Evolutionary conservation across 768 basidiomycete species (phyloP).

Genomic region (Paxillus ammoniavirescens): DNA sequence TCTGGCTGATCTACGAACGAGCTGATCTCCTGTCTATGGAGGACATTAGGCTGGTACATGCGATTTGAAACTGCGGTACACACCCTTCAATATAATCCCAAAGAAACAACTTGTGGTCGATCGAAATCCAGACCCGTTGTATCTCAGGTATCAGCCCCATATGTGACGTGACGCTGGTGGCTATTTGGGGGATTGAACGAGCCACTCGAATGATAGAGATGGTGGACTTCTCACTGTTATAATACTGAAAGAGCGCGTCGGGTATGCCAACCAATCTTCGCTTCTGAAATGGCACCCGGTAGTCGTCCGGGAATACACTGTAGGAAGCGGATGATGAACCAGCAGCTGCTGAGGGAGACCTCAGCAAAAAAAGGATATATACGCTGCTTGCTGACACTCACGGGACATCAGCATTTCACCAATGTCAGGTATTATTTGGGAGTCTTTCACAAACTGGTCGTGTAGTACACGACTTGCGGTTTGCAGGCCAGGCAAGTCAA

Average conservation of each 20-base stretch:
- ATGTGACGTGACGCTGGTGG: conserved; percentile 66
- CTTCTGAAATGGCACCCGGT: conserved; percentile 78
- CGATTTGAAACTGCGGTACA: conserved; percentile 25
- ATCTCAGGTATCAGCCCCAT: conserved; percentile 94
- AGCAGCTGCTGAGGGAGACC: conserved; percentile 41
- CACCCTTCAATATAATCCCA: conserved; percentile 98
- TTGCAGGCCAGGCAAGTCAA: conserved; percentile 63
- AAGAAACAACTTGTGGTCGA: conserved; percentile 90
- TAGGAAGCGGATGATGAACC: conserved; percentile 74
- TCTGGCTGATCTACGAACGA: conserved; percentile 92
- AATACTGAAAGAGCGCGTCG: conserved; percentile 75
- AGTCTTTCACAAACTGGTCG: conserved; percentile 70
- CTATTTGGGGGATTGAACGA: conserved; percentile 36
- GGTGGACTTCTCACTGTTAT: conserved; percentile 53
- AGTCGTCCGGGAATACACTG: conserved; percentile 74
- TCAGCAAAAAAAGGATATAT: neutral
- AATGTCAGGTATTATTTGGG: conserved; percentile 71
- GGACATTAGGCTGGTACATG: conserved; percentile 2
- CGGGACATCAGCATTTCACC: conserved; percentile 65
- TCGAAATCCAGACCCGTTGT: conserved; percentile 92
- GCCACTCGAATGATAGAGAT: neutral
- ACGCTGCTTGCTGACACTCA: conserved; percentile 31
- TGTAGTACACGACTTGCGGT: conserved; percentile 66
- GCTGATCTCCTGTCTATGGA: conserved; percentile 75
- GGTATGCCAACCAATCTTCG: conserved; percentile 74